These are phyloP conservation scores for Neopestalotiopsis sp. DNA, from an alignment of 2,329 filamentous ascomycete genomes.

Conservation along the genomic window DNA sequence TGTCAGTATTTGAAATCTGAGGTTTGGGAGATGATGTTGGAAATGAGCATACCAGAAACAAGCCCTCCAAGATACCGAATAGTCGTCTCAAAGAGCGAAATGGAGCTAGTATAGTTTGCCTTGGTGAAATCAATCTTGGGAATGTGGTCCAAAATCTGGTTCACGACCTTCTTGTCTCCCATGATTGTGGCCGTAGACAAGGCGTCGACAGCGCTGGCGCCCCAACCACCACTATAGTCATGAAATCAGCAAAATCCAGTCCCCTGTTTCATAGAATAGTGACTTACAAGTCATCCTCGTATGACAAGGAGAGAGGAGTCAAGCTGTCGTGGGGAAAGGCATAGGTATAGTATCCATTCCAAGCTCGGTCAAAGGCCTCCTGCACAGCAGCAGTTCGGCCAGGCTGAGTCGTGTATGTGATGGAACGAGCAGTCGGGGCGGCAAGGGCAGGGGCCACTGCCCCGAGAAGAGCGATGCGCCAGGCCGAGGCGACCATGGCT, in stretches of 20 bases:
- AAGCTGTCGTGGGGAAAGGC: conserved; percentile 82
- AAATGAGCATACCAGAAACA: conserved; percentile 62
- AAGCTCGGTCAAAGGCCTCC: conserved; percentile 72
- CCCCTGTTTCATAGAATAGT: not conserved
- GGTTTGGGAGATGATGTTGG: not conserved
- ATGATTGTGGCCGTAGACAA: conserved; percentile 82
- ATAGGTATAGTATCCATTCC: conserved; percentile 74
- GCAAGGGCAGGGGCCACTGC: not conserved
- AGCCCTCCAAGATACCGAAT: conserved; percentile 87
- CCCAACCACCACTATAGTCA: conserved; percentile 75
- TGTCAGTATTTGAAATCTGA: not conserved
- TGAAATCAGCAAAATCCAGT: conserved; percentile 24
- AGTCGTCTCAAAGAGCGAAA: conserved; percentile 88
- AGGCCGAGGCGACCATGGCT: conserved; percentile 17
- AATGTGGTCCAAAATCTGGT: conserved; percentile 74
- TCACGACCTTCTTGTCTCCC: conserved; percentile 69
- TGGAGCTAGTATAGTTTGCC: conserved; percentile 52
- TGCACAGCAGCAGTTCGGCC: conserved; percentile 65
- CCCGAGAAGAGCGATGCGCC: conserved; percentile 15
- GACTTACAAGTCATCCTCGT: conserved; percentile 70
- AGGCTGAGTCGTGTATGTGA: conserved; percentile 36
- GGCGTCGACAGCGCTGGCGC: conserved; percentile 81
- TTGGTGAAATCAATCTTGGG: conserved; percentile 72
- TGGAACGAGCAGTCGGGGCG: not conserved
- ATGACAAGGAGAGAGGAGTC: conserved; percentile 68